Base-by-base conservation (phyloP, 192 early-diverging fungal genomes). In the Backusella westeae region DNA sequence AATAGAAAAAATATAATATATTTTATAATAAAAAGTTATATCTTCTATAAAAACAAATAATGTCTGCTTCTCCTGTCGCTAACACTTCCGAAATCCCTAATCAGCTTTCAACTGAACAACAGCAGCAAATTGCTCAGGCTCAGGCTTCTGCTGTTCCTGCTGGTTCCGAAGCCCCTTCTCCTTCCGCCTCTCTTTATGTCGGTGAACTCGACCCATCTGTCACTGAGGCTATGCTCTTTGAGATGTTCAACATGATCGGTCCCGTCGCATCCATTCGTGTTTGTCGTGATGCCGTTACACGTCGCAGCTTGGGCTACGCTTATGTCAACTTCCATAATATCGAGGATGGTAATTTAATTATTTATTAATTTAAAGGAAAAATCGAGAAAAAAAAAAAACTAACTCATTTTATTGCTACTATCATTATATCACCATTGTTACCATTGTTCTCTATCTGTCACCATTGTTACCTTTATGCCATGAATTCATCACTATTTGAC, bases 281-380 rank as follows among this genome's bases (percentile, higher is more conserved):
- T 68, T 99, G 98, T 86, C 90, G 98, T 78, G 98, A 99, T 86
- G 94, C 96, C 59, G 94, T 98, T 74, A 99, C 97, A 76, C 93
- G 97, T 73, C 94, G 96, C 82, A 93, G 91, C 75, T 88, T 99
- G 75, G 96, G 97, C 49, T 99, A 99, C 84, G 96, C 94, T 74
- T 99, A 99, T 87, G 96, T 99, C 84, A 99, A 99, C 93, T 99
- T 92, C 90, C 94, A 96, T 86, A 94, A 94, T 86, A 88, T 90
- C 52, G 80, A 88, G 67, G 96, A 99, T 84, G 89, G 86, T 87
- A 77, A 74, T 78, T 32, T 35, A n/a, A 10, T 39, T 21, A 38
- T 39, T 0, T 53, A 44, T 44, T 44, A 12, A 44, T 44, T 44
- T 34, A 53, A 53, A 35, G 34, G 56, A 63, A 73, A 73, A 39